A percentile compares a stretch with the other conserved stretches of the same genome.
phyloP scores from a whole-genome alignment of 805 yeast species.

The Groenewaldozyma tartarivorans region DNA sequence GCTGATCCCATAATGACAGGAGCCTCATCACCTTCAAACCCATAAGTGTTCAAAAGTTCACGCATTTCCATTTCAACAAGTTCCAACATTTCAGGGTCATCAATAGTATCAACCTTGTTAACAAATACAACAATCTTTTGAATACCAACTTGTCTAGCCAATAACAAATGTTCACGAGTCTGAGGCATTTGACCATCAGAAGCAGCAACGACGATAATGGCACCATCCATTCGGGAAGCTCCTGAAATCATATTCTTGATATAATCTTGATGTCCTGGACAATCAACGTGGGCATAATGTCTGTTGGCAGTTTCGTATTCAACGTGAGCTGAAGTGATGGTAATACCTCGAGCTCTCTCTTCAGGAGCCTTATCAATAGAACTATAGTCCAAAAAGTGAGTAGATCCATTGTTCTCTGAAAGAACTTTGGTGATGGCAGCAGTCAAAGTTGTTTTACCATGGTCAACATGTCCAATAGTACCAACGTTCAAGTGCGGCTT shows the following conservation, averaged over 20 bases:
- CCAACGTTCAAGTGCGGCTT: conserved; percentile 97
- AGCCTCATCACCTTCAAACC: conserved; percentile 96
- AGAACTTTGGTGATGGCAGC: conserved; percentile 97
- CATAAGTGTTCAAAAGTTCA: conserved; percentile 81
- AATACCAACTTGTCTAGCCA: conserved; percentile 99
- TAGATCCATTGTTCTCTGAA: conserved; percentile 72
- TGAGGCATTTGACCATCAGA: conserved; percentile 99
- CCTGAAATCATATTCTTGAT: conserved; percentile 99
- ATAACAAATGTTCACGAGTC: conserved; percentile 95
- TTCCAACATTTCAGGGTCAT: conserved; percentile 98
- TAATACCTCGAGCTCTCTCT: conserved; percentile 99
- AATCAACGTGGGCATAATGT: conserved; percentile 96
- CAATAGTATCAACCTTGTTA: conserved; percentile 95
- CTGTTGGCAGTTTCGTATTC: conserved; percentile 92
- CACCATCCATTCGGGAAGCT: conserved; percentile 99
- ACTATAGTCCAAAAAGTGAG: conserved; percentile 84
- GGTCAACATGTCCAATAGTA: conserved; percentile 98
- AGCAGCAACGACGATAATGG: conserved; percentile 98
- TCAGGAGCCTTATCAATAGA: conserved; percentile 97
- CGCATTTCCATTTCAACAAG: conserved; percentile 99
- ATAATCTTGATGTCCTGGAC: conserved; percentile 98
- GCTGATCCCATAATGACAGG: conserved; percentile 99
- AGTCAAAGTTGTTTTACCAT: conserved; percentile 96
- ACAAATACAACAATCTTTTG: conserved; percentile 95
- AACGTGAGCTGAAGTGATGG: conserved; percentile 95